These are phyloP conservation scores for Neospermospora avenae DNA, from an alignment of 2,329 filamentous ascomycete genomes.

Conservation along the genomic window DNA sequence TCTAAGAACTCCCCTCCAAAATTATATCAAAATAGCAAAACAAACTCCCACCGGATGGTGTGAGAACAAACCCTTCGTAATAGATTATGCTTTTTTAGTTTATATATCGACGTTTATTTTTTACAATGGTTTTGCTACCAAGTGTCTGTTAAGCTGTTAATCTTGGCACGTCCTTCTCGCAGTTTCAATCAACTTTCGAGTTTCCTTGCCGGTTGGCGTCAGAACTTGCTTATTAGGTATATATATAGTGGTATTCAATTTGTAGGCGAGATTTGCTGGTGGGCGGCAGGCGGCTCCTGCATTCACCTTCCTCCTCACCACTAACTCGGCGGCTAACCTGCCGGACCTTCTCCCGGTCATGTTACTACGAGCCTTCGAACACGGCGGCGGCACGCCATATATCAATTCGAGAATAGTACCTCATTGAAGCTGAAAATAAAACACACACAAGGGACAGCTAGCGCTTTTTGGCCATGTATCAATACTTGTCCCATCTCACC, in stretches of 20 bases:
- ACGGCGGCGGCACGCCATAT: too few species aligned
- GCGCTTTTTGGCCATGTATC: background rate
- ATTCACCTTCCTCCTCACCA: background rate
- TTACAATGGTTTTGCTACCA: background rate
- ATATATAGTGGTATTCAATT: background rate
- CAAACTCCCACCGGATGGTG: slow-evolving; percentile 1
- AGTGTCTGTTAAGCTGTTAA: background rate
- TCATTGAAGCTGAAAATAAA: too few species aligned
- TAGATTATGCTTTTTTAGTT: slow-evolving; percentile 1
- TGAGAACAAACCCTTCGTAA: slow-evolving; percentile 1
- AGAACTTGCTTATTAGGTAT: background rate
- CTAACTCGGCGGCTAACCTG: too few species aligned
- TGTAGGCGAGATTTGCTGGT: background rate
- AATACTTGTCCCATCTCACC: background rate
- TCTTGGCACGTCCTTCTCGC: background rate
- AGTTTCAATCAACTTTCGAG: background rate
- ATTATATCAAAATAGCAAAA: background rate
- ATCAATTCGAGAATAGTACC: too few species aligned
- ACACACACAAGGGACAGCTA: too few species aligned
- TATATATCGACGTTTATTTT: background rate
- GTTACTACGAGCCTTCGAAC: too few species aligned
- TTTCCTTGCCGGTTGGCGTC: background rate
- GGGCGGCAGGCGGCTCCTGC: background rate
- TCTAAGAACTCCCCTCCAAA: too few species aligned
- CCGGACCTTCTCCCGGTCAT: too few species aligned